These are phyloP conservation scores for Clonostachys chloroleuca DNA, from an alignment of 2,329 filamentous ascomycete species.

Conservation along the genomic window DNA sequence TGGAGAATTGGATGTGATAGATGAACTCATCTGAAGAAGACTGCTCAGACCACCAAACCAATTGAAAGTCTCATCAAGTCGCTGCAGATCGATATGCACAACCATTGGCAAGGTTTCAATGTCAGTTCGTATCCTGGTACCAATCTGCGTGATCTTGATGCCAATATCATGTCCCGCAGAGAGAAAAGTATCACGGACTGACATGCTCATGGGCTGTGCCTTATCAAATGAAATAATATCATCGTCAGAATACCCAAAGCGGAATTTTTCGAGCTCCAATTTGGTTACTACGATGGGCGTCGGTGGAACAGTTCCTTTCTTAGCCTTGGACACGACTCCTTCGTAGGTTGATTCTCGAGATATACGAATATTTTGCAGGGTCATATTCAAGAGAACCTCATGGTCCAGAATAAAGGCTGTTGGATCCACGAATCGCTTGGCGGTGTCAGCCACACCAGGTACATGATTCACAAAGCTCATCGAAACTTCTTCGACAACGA, in stretches of 20 bases:
- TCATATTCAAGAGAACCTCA: constrained; percentile 48
- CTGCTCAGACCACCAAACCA: constrained; percentile 91
- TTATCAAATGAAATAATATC: constrained; percentile 61
- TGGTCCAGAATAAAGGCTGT: constrained; percentile 32
- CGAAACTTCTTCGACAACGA: constrained; percentile 43
- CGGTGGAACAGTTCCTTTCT: constrained; percentile 12
- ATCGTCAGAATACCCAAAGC: constrained; percentile 57
- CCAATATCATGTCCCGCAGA: constrained; percentile 54
- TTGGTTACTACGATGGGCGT: constrained; percentile 16
- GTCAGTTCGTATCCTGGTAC: constrained; percentile 47
- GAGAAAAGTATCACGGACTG: constrained; percentile 53
- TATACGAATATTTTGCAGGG: constrained; percentile 36
- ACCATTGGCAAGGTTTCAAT: constrained; percentile 74
- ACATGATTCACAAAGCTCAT: constrained; percentile 52
- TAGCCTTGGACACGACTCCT: constrained; percentile 4
- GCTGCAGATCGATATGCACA: constrained; percentile 71
- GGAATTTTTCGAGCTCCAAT: constrained; percentile 51
- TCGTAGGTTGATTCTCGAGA: constrained; percentile 8
- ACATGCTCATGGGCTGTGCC: constrained; percentile 51
- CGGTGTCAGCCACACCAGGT: constrained; percentile 44
- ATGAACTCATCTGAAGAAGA: constrained; percentile 82
- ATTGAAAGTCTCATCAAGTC: constrained; percentile 79
- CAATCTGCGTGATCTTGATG: constrained; percentile 42
- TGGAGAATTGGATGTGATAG: constrained; percentile 63
- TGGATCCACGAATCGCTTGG: constrained; percentile 37